Evolutionary conservation across 306 rosid genomes (phyloP).

Genomic region (Cajanus cajan): DNA sequence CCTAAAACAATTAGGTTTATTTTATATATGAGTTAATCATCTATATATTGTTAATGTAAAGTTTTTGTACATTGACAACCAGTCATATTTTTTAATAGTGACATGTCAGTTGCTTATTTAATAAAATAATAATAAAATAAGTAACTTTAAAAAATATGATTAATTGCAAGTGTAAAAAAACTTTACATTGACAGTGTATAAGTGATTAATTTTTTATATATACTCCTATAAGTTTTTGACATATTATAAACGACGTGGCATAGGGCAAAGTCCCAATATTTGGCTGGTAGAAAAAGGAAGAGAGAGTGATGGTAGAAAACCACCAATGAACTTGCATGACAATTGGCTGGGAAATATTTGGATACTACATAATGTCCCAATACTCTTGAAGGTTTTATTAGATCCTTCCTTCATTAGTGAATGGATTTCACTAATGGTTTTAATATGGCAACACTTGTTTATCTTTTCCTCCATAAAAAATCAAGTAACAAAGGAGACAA

Average conservation of each 20-base stretch:
- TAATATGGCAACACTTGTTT: not conserved
- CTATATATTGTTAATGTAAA: no score
- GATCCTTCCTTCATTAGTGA: not conserved
- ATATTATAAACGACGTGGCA: not conserved
- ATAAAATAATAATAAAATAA: no score
- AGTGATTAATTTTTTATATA: no score
- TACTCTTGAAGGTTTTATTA: not conserved
- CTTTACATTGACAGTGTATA: no score
- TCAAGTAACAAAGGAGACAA: not conserved
- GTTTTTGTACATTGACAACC: no score
- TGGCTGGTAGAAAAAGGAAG: not conserved
- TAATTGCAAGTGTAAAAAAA: no score
- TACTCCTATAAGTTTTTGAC: no score
- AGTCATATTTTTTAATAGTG: no score
- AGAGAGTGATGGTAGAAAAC: not conserved
- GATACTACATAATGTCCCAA: not conserved
- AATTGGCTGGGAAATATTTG: not conserved
- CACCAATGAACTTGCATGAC: not conserved
- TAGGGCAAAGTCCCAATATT: not conserved
- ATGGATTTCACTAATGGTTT: not conserved
- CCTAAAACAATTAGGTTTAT: not conserved
- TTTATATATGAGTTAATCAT: no score
- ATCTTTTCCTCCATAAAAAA: slow-evolving; percentile 3
- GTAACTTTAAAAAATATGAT: no score
- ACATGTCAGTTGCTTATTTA: no score